Evolutionary conservation across 768 basidiomycete species (phyloP).

Genomic region (Gyrodon lividus): DNA sequence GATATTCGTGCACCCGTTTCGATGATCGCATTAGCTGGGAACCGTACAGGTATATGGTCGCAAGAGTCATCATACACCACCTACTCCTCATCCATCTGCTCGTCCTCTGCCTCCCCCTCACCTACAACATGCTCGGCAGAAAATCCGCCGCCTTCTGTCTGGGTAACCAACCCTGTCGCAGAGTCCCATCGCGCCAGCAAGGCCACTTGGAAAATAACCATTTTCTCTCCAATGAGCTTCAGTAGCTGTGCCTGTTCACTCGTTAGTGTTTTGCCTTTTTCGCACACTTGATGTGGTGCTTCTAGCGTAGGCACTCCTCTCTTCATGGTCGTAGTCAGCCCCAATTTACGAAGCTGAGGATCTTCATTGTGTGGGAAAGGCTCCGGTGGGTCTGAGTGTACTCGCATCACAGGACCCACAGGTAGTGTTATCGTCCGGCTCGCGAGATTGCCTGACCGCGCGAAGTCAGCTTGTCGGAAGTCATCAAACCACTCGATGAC

Average conservation of each 20-base stretch:
- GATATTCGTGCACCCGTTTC: background rate
- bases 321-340: conserved; percentile 79
- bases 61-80: conserved; percentile 1
- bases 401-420: conserved; percentile 80
- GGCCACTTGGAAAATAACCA: conserved; percentile 81
- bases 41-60: background rate
- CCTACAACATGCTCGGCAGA: conserved; percentile 30
- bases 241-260: conserved; percentile 89
- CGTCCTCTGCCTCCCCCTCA: conserved; percentile 33
- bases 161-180: conserved; percentile 58
- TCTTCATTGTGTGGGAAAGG: conserved; percentile 98
- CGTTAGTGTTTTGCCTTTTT: conserved; percentile 74
- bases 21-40: background rate
- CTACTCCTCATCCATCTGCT: conserved; percentile 53
- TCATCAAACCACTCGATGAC: conserved; percentile 93
- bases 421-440: conserved; percentile 73
- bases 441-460: conserved; percentile 82
- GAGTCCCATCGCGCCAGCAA: conserved; percentile 74
- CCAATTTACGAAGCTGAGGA: conserved; percentile 91
- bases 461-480: conserved; percentile 89
- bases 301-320: conserved; percentile 85
- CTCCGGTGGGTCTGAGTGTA: conserved; percentile 75
- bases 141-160: conserved; percentile 50
- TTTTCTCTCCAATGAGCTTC: conserved; percentile 86
- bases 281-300: conserved; percentile 80